These are phyloP conservation scores for Dactylellina sp. DNA, from an alignment of 2,329 filamentous ascomycete genomes.

Conservation along the genomic window DNA sequence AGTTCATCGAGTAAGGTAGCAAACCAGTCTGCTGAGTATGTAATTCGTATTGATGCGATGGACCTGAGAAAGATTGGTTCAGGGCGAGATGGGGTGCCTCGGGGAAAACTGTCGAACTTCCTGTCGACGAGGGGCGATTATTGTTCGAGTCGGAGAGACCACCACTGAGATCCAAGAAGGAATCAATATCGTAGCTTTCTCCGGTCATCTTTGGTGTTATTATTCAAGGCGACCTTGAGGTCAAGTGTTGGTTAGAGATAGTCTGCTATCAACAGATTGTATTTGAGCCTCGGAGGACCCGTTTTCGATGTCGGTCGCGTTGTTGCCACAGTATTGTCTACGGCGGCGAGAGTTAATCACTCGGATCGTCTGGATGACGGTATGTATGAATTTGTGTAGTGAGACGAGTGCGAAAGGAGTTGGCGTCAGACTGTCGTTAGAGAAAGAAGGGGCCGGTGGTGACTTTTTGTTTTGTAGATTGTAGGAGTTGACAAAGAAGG, in stretches of 20 bases:
- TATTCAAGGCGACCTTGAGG: slow-evolving; percentile 28
- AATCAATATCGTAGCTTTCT: slow-evolving; percentile 58
- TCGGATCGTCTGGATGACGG: slow-evolving; percentile 34
- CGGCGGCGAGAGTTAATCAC: slow-evolving; percentile 27
- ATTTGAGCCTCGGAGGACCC: slow-evolving; percentile 36
- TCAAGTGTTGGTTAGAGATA: slow-evolving; percentile 3
- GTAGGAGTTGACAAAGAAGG: slow-evolving; percentile 32
- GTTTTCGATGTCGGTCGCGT: slow-evolving; percentile 32
- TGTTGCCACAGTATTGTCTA: slow-evolving; percentile 45
- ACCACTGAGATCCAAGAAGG: slow-evolving; percentile 56
- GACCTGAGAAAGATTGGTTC: slow-evolving; percentile 72
- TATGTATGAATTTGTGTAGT: slow-evolving; percentile 34
- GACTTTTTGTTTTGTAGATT: slow-evolving; percentile 52
- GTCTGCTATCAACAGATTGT: slow-evolving; percentile 36
- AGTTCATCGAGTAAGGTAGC: slow-evolving; percentile 81
- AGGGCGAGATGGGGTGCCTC: slow-evolving; percentile 58
- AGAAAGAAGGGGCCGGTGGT: slow-evolving; percentile 29
- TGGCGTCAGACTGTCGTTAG: slow-evolving; percentile 34
- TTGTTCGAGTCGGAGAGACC: slow-evolving; percentile 55
- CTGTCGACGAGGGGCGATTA: slow-evolving; percentile 52
- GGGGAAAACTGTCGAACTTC: slow-evolving; percentile 57
- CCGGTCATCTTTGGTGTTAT: slow-evolving; percentile 39
- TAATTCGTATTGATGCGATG: slow-evolving; percentile 93
- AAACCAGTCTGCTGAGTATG: slow-evolving; percentile 97
- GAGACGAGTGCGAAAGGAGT: slow-evolving; percentile 27